phyloP scores from a whole-genome alignment of 2,329 filamentous ascomycete genomes.

The Fusarium protoensiforme region DNA sequence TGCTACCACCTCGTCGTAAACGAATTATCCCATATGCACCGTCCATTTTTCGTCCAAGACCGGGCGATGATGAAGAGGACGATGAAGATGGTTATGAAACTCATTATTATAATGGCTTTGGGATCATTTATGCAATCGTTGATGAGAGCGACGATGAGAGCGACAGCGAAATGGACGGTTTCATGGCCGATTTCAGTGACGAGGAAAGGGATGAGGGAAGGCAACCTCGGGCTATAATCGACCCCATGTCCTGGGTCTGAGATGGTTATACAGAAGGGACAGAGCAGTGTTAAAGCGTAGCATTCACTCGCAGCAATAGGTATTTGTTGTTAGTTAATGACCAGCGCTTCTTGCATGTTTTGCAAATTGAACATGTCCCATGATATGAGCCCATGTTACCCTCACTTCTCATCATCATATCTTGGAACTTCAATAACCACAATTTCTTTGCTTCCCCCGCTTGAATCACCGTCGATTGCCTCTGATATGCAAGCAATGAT shows the following conservation, averaged over 20 bases:
- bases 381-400: background rate
- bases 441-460: background rate
- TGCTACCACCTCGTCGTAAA: background rate
- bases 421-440: background rate
- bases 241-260: background rate
- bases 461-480: background rate
- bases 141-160: background rate
- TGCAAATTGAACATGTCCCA: background rate
- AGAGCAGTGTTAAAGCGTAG: conserved; percentile 10
- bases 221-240: background rate
- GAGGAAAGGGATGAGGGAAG: background rate
- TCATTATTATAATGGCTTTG: background rate
- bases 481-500: conserved; percentile 7
- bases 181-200: background rate
- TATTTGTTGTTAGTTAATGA: background rate
- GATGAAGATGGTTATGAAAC: background rate
- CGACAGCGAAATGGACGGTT: background rate
- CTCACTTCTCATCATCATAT: background rate
- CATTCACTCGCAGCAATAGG: background rate
- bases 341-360: background rate
- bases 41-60: background rate
- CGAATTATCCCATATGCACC: background rate
- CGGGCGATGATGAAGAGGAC: background rate
- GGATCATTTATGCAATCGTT: background rate
- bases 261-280: background rate